phyloP scores from a whole-genome alignment of 2,329 filamentous ascomycete species.

The Ophiosphaerella korrae region DNA sequence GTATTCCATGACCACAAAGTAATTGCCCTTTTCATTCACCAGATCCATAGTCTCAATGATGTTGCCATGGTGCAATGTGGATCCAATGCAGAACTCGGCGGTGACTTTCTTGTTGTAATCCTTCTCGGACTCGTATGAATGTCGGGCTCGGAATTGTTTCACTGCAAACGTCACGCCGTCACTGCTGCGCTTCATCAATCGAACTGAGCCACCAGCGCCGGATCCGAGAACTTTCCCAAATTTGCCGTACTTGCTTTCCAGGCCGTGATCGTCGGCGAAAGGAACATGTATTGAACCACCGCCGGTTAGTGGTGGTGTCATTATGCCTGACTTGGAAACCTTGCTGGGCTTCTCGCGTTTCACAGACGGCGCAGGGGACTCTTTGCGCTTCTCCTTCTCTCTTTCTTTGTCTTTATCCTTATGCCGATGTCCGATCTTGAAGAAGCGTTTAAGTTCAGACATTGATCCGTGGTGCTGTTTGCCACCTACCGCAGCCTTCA shows the following conservation, averaged over 20 bases:
- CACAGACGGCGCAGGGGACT: constrained; percentile 66
- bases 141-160: constrained; percentile 91
- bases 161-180: constrained; percentile 95
- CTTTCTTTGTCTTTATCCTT: constrained; percentile 55
- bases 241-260: constrained; percentile 92
- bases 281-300: constrained; percentile 61
- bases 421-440: constrained; percentile 71
- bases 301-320: constrained; percentile 43
- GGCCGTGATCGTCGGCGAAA: constrained; percentile 90
- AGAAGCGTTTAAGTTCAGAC: constrained; percentile 95
- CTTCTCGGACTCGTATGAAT: constrained; percentile 90
- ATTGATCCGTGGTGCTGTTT: constrained; percentile 74
- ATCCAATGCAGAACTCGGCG: constrained; percentile 97
- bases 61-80: constrained; percentile 94
- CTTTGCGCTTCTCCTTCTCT: constrained; percentile 54
- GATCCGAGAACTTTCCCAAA: constrained; percentile 92
- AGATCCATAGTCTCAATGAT: constrained; percentile 98
- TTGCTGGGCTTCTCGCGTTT: constrained; percentile 59
- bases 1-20: constrained; percentile 99
- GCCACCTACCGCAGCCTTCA: constrained; percentile 30
- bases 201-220: constrained; percentile 91
- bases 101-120: constrained; percentile 99
- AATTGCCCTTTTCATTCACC: constrained; percentile 88
- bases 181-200: constrained; percentile 89
- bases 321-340: constrained; percentile 48